Evolutionary conservation across 164 flowering plant genomes (phyloP).

Genomic region (Berberis vulgaris): DNA sequence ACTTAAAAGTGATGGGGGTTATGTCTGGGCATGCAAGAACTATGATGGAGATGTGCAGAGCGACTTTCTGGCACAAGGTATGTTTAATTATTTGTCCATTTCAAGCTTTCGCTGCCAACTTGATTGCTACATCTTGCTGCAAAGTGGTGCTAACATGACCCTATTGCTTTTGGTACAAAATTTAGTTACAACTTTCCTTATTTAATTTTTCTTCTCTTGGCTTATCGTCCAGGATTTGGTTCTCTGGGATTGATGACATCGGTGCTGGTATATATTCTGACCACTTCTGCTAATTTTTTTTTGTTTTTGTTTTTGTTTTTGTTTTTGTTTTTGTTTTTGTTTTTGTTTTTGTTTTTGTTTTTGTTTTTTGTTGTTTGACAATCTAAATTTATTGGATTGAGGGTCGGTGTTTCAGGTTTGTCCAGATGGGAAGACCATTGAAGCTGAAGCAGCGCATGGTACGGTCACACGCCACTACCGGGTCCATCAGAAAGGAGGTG

Average conservation of each 20-base stretch:
- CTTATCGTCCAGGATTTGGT: slow-evolving; percentile 66
- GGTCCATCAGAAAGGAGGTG: slow-evolving; percentile 96
- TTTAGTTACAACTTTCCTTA: neutral
- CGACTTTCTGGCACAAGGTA: slow-evolving; percentile 98
- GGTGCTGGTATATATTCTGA: slow-evolving; percentile 53
- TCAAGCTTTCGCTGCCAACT: neutral
- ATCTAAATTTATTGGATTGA: neutral
- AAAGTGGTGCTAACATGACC: neutral
- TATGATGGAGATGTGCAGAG: slow-evolving; percentile 99
- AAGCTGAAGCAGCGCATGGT: slow-evolving; percentile 99
- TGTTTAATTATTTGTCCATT: slow-evolving; percentile 4
- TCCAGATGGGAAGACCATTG: slow-evolving; percentile 98
- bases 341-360: neutral
- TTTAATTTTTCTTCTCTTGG: slow-evolving; percentile 3
- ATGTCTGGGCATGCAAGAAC: slow-evolving; percentile 98
- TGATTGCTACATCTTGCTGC: neutral
- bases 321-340: neutral
- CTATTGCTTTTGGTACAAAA: neutral
- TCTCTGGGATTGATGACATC: slow-evolving; percentile 98
- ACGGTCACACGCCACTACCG: slow-evolving; percentile 96
- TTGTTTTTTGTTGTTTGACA: neutral
- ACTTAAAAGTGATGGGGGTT: slow-evolving; percentile 92
- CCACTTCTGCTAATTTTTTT: neutral
- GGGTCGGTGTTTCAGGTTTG: slow-evolving; percentile 52
- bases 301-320: neutral